phyloP scores from a whole-genome alignment of 2,329 filamentous ascomycete species.

The Dactylella cylindrospora region DNA sequence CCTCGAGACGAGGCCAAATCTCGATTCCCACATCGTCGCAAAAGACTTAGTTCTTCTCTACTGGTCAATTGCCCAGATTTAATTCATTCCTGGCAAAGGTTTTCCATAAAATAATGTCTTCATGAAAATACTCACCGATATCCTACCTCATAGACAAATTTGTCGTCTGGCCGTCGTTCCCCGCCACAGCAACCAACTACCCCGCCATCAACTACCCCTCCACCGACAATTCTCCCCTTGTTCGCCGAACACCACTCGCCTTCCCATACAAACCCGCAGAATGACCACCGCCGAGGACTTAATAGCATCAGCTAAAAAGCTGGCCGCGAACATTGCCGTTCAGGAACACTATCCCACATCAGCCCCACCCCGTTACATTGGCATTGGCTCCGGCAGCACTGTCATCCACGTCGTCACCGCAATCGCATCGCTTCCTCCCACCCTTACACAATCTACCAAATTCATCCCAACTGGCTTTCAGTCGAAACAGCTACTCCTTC shows the following conservation, averaged over 20 bases:
- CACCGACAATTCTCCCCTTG: slow-evolving; percentile 11
- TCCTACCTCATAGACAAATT: too few relatives aligned
- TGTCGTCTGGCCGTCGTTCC: too few relatives aligned
- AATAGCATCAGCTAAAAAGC: slow-evolving; percentile 64
- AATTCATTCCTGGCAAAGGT: too few relatives aligned
- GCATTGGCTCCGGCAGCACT: slow-evolving; percentile 78
- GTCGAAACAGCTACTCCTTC: slow-evolving; percentile 80
- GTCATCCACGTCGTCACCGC: slow-evolving; percentile 84
- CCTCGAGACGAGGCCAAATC: too few relatives aligned
- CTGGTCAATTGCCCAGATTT: too few relatives aligned
- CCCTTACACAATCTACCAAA: slow-evolving; percentile 65
- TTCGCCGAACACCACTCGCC: not conserved
- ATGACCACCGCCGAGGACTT: slow-evolving; percentile 32
- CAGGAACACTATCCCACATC: slow-evolving; percentile 65
- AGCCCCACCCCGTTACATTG: slow-evolving; percentile 59
- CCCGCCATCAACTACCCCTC: not conserved
- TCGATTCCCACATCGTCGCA: too few relatives aligned
- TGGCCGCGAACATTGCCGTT: slow-evolving; percentile 73
- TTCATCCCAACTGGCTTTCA: slow-evolving; percentile 94
- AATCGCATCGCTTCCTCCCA: slow-evolving; percentile 64
- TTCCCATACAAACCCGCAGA: slow-evolving; percentile 13
- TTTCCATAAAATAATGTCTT: too few relatives aligned
- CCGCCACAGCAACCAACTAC: slow-evolving; percentile 3
- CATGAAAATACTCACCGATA: slow-evolving; percentile 40
- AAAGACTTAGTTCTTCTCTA: too few relatives aligned